Base-by-base conservation (phyloP, 73 alveolate genomes). In the Paramecium sexaurelia region DNA sequence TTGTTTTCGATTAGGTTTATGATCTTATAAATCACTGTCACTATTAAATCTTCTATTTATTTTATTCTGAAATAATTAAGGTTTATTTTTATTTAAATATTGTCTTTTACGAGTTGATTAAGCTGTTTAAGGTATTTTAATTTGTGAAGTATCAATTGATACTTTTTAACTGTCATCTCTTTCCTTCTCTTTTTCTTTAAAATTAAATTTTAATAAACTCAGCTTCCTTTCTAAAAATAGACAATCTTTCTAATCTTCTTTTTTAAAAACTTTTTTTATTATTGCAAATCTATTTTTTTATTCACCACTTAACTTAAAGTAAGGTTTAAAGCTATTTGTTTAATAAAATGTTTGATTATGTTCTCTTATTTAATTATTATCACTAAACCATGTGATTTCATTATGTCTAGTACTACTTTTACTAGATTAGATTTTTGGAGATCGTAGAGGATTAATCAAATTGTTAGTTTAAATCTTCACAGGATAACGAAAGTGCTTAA, bases 321-420 rank as follows among this genome's bases (percentile, higher is more conserved):
- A 61, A 7, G 39, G 39, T 61, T 61, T 61, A 6, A 32, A 29
- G 11, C 6, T 61, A 32, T 61, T 61, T 22, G 83, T 29, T 29
- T 26, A 26, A 26, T 61, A 61, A 29, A 61, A 61, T 61, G 83
- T 61, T 11, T 26, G 11, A 29, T 61, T 61, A 26, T 61, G 43
- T 11, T 61, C 83, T 61, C 43, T 61, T 29, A 29, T 26, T 29
- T 61, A 61, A 29, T 26, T 26, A 29, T 20, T 22, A 29, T 61
- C 83, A 61, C 43, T 61, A 61, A 61, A 61, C 67, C 67, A 51
- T 4, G 67, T 51, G 29, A 61, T 26, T 61, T 61, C 83, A 61
- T 61, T 61, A 26, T 61, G 5, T 61, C 83, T 26, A 6, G 83
- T 29, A 61, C 43, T 61, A 29, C 47, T 61, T 61, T 61, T 26